Base-by-base conservation (phyloP, 148 eudicot species). In the Rhododendron simsii region DNA sequence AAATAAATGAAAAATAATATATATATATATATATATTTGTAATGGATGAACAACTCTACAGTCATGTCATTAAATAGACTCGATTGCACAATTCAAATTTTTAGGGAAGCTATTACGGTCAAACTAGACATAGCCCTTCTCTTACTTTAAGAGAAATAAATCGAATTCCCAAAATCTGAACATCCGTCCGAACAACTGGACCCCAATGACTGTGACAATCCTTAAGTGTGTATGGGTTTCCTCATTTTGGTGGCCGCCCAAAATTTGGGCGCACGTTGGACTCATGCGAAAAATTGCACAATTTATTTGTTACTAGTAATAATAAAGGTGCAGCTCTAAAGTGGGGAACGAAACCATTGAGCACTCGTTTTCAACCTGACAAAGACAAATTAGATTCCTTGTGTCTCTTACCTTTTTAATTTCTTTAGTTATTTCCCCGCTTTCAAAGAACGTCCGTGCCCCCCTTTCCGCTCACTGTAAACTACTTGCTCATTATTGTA, bases 81-180 rank as follows among this genome's bases (percentile, higher is more conserved):
- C 1, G 1, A 41, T 41, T 41, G 45, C 0, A 5, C 7, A 41
- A 41, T 0, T 41, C 7, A 41, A 41, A 41, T 1, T 7, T 0
- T 41, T 7, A 0, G 6, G 1, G 6, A 6, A 6, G 6, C 7
- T 41, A 6, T 0, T 0, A 0, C 7, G 1, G 0, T 41, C 44
- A 41, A 1, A 6, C 1, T 0, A 41, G 8, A 0, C 8, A 0
- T 1, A 7, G 7, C 7, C 45, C 45, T 7, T 1, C 45, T 5
- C 45, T 41, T 41, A 41, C 45, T 41, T 41, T 2, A 37, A 0
- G 39, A 2, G 39, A 2, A 2, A 37, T 2, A 2, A 37, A 37
- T 37, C 3, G 3, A 37, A 37, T 37, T 37, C 3, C 7, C 45
- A 41, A 41, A 41, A 6, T 0, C 0, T 6, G 0, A 1, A 41